Evolutionary conservation across 768 basidiomycete species (phyloP).

Genomic region (Gymnopilus junonius): DNA sequence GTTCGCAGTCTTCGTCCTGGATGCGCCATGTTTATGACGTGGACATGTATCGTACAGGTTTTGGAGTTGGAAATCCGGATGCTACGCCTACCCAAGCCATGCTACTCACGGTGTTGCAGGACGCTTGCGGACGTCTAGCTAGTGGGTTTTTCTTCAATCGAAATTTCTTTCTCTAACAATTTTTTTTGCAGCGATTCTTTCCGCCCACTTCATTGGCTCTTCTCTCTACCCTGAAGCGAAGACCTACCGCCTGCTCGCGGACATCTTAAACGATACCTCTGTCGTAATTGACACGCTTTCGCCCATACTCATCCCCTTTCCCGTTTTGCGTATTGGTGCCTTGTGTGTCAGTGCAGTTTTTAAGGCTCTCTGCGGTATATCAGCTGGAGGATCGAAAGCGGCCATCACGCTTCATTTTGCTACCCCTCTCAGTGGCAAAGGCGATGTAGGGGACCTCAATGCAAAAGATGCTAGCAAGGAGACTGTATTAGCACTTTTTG

Average conservation of each 20-base stretch:
- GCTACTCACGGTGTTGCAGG: constrained; percentile 67
- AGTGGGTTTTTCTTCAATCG: constrained; percentile 43
- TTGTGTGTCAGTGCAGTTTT: constrained; percentile 64
- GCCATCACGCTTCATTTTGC: constrained; percentile 72
- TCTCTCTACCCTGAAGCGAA: constrained; percentile 74
- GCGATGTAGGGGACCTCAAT: constrained; percentile 72
- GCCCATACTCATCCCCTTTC: constrained; percentile 50
- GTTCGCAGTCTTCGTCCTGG: constrained; percentile 29
- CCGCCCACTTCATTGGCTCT: constrained; percentile 65
- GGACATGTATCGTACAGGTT: constrained; percentile 39
- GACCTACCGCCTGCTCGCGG: constrained; percentile 68
- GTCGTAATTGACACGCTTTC: constrained; percentile 65
- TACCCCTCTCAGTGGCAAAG: constrained; percentile 49
- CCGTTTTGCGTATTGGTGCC: constrained; percentile 48
- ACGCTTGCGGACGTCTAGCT: constrained; percentile 63
- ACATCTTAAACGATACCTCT: constrained; percentile 65
- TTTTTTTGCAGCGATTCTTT: constrained; percentile 54
- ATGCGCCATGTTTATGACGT: not conserved
- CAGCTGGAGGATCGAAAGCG: constrained; percentile 71
- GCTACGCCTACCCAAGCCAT: constrained; percentile 70
- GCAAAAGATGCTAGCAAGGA: constrained; percentile 78
- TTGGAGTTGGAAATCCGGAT: constrained; percentile 71
- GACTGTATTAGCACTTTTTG: constrained; percentile 67
- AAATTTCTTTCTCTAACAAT: not conserved
- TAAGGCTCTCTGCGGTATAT: constrained; percentile 64